A percentile compares a stretch with the other conserved stretches of the same genome.
phyloP scores from a whole-genome alignment of 805 yeast species.

The Yamadazyma takamatsuzukensis region DNA sequence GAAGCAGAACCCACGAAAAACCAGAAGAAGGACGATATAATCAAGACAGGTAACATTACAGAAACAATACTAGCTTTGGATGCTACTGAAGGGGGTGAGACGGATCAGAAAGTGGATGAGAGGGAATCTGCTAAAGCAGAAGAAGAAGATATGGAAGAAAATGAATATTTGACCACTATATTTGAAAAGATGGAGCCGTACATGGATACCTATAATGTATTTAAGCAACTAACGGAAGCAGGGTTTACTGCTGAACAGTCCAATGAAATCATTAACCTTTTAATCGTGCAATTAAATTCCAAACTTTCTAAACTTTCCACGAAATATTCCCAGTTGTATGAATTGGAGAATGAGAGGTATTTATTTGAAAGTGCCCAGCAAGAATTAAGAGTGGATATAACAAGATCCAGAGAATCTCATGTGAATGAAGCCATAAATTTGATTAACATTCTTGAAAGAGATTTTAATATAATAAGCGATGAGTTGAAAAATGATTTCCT shows the following conservation, averaged over 20 bases:
- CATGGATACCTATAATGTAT: constrained; percentile 50
- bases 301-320: constrained; percentile 41
- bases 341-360: constrained; percentile 83
- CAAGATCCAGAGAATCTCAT: constrained; percentile 66
- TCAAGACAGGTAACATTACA: constrained; percentile 3
- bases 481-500: constrained; percentile 64
- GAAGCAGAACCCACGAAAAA: too few relatives aligned
- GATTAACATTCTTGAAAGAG: constrained; percentile 67
- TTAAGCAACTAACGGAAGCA: constrained; percentile 45
- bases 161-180: constrained; percentile 51
- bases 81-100: constrained; percentile 1
- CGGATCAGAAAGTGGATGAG: neutral
- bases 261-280: constrained; percentile 49
- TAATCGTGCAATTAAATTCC: constrained; percentile 41
- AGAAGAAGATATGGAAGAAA: constrained; percentile 3
- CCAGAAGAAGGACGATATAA: constrained; percentile 1
- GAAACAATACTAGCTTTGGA: neutral
- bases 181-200: constrained; percentile 45
- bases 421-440: constrained; percentile 63
- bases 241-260: constrained; percentile 65
- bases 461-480: constrained; percentile 69
- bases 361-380: constrained; percentile 89
- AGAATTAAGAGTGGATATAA: constrained; percentile 76
- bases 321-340: constrained; percentile 53
- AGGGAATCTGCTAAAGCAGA: neutral